Conservation (phyloP, 2,329 filamentous ascomycete species). For the Claviceps spartinae region DNA sequence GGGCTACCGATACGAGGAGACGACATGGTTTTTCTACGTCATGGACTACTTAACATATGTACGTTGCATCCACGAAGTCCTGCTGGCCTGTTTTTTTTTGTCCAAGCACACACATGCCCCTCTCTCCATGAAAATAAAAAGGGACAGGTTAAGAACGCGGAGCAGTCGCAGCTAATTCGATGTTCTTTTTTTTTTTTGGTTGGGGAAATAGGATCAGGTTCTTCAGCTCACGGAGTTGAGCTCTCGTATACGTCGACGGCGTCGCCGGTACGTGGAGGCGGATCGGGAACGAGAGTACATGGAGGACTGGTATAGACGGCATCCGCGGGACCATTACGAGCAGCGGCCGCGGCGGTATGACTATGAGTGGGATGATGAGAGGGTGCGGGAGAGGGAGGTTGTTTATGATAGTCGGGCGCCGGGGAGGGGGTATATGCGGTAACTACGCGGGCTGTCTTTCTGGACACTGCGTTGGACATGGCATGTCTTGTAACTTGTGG, state of each 20-base stretch:
- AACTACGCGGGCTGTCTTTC: not conserved
- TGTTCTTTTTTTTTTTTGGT: not conserved
- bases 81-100: not conserved
- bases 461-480: no score
- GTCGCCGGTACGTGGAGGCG: constrained; percentile 38
- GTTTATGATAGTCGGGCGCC: constrained; percentile 39
- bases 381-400: constrained; percentile 54
- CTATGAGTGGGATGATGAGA: constrained; percentile 43
- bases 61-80: constrained; percentile 29
- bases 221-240: constrained; percentile 70
- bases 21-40: constrained; percentile 78
- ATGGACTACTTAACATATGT: constrained; percentile 83
- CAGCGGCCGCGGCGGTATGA: constrained; percentile 10
- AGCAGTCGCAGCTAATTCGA: not conserved
- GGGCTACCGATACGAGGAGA: constrained; percentile 86
- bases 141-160: not conserved
- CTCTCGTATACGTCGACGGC: constrained; percentile 61
- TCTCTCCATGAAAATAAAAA: not conserved
- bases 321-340: constrained; percentile 22
- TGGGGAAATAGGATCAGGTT: constrained; percentile 61
- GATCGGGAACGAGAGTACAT: constrained; percentile 46
- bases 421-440: constrained; percentile 16
- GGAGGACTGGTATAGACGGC: constrained; percentile 33
- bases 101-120: not conserved
- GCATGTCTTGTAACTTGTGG: no score